A percentile compares a stretch with the other conserved stretches of the same genome.
Conservation (phyloP, 2,329 filamentous ascomycete species). For the Fusarium odoratissimum region DNA sequence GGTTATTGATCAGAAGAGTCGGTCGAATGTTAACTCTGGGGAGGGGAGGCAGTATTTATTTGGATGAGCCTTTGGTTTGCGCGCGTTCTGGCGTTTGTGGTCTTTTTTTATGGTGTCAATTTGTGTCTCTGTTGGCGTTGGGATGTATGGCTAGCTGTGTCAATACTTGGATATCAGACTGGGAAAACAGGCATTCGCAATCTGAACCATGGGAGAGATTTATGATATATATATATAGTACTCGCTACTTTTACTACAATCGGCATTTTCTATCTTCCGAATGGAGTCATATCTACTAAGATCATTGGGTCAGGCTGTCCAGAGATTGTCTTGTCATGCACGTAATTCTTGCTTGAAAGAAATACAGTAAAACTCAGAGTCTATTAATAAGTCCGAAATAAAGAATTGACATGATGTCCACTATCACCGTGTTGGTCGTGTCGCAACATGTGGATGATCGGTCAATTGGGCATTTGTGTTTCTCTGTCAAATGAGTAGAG, state of each 20-base stretch:
- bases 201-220: rapidly evolving
- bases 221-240: neutral
- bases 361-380: rapidly evolving
- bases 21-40: neutral
- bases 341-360: neutral
- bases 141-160: neutral
- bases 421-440: rapidly evolving
- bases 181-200: neutral
- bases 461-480: rapidly evolving
- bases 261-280: neutral
- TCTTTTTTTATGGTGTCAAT: rapidly evolving
- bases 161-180: rapidly evolving
- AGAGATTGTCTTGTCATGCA: neutral
- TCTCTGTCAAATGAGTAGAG: rapidly evolving
- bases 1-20: neutral
- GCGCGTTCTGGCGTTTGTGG: rapidly evolving
- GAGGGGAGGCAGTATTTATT: neutral
- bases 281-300: neutral
- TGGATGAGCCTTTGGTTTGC: neutral
- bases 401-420: rapidly evolving
- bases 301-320: neutral
- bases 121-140: neutral
- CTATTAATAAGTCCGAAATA: rapidly evolving
- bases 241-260: neutral
- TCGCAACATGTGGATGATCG: rapidly evolving